Evolutionary conservation across 306 rosid genomes (phyloP), one percentile per base, ranked within the genome.

Genomic region (Fagus crenata): DNA sequence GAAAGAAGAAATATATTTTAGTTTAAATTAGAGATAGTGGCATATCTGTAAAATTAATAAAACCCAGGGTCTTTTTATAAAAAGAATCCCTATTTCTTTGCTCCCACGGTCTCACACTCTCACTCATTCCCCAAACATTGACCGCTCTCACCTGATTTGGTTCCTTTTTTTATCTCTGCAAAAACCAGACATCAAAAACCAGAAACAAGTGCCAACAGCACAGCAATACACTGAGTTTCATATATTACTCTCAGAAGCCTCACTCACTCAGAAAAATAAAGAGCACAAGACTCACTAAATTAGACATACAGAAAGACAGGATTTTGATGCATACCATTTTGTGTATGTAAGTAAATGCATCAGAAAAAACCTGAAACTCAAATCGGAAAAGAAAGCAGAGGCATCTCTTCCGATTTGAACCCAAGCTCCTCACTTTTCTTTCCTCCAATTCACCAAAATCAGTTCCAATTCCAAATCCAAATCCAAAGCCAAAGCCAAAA

Each of bases 341-440:
- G n/a, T 55, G 69, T 69, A 68, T 79, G 84, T 72, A 79, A 72
- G 84, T 72, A 79, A 72, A 81, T 89, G 85, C 86, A 77, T 88
- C 88, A 78, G 4, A 78, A 78, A 56, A 73, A 85, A 28, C 64
- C 82, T 15, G 82, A 80, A 70, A 33, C 43, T 72, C 77, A 78
- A 80, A 83, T 87, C 87, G 86, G 86, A 80, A 54, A 81, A 88
- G 85, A 81, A 81, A 88, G 83, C 78, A 11, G 63, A 36, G 69
- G 74, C 63, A 63, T 79, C 74, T 82, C 91, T 75, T 86, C 92
- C 78, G 87, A 81, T 80, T 81, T 77, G 69, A 43, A 80, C n/a
- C 81, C 75, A 61, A 71, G 33, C 18, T 49, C 40, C 7, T 71
- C 72, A 59, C 9, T 67, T 37, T 39, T 73, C n/a, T 28, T 51